A percentile compares a stretch with the other conserved stretches of the same genome.
phyloP scores from a whole-genome alignment of 148 eudicot species.

The Rhododendron ferrugineum region DNA sequence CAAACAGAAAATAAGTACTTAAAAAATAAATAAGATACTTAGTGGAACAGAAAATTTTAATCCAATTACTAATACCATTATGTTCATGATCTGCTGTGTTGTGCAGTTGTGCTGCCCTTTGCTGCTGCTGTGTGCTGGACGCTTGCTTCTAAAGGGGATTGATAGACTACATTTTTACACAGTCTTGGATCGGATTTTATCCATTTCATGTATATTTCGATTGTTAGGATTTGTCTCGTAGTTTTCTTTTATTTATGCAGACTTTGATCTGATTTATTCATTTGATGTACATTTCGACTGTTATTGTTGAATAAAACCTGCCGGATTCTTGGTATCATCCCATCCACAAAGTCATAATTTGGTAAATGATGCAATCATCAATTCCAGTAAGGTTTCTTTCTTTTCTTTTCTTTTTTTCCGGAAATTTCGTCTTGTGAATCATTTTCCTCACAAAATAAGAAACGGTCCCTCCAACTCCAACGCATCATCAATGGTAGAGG shows the following conservation, averaged over 20 bases:
- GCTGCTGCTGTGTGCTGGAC: constrained; percentile 22
- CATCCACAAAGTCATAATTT: too few relatives aligned
- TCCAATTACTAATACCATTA: not conserved
- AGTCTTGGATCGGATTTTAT: not conserved
- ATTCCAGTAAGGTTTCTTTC: too few relatives aligned
- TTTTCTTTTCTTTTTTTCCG: too few relatives aligned
- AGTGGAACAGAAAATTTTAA: too few relatives aligned
- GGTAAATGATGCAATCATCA: too few relatives aligned
- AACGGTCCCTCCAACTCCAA: not conserved
- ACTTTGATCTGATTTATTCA: not conserved
- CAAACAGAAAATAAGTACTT: too few relatives aligned
- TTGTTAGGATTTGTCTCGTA: not conserved
- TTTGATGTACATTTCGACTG: not conserved
- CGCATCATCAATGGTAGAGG: not conserved
- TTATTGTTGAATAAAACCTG: not conserved
- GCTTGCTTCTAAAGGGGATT: constrained; percentile 16
- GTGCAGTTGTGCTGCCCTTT: constrained; percentile 25
- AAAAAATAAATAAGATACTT: too few relatives aligned
- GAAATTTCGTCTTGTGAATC: too few relatives aligned
- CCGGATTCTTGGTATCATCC: not conserved
- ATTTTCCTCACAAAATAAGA: not conserved
- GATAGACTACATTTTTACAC: not conserved
- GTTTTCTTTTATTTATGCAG: not conserved
- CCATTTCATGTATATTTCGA: not conserved
- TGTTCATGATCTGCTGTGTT: not conserved